Conservation (phyloP, 169 alveolate species). For the Cardiosporidium cionae region DNA sequence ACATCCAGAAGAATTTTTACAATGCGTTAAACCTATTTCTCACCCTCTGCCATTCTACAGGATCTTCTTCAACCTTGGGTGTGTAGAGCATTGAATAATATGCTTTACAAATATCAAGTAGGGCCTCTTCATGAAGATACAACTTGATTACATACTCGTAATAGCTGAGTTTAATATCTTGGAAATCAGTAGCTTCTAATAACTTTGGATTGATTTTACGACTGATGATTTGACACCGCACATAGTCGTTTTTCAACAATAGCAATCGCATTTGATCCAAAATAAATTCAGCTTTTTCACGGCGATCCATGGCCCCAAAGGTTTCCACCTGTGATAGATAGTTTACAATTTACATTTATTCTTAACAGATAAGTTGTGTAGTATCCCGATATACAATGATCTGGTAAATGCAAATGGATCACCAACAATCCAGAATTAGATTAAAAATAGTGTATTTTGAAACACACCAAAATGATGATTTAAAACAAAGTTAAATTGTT, state of each 20-base stretch:
- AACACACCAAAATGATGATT: no score
- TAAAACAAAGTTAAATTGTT: not conserved
- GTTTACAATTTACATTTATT: not conserved
- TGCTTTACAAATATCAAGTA: conserved; percentile 15
- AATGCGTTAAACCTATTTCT: not conserved
- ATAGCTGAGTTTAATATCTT: conserved; percentile 14
- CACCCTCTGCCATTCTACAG: not conserved
- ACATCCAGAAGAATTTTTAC: not conserved
- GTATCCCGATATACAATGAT: not conserved
- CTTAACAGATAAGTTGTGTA: not conserved
- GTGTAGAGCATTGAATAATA: conserved; percentile 10
- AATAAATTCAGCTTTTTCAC: conserved; percentile 49
- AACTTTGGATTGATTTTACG: conserved; percentile 28
- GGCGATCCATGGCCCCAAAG: conserved; percentile 47
- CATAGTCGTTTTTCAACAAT: conserved; percentile 16
- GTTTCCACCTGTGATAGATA: conserved; percentile 22
- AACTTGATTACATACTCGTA: conserved; percentile 9
- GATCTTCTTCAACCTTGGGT: not conserved
- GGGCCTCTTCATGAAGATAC: conserved; percentile 16
- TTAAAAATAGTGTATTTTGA: not conserved
- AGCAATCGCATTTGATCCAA: conserved; percentile 52
- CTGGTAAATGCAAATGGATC: not conserved
- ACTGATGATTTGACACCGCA: conserved; percentile 33
- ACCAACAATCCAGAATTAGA: not conserved
- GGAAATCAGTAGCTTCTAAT: conserved; percentile 31